These are phyloP conservation scores for Candida tropicalis DNA, from an alignment of 1,139 yeast genomes.

Conservation along the genomic window DNA sequence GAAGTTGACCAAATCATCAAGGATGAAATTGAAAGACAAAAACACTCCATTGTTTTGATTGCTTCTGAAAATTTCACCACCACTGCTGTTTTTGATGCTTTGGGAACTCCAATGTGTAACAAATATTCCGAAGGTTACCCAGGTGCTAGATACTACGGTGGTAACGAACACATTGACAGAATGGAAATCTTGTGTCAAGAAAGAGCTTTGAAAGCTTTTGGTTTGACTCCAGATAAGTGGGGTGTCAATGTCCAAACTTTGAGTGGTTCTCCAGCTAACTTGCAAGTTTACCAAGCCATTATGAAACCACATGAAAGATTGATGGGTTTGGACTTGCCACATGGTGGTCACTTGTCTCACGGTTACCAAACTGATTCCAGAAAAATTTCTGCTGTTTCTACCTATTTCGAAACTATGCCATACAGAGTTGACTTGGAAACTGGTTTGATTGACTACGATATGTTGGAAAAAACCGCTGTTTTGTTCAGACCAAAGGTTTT, in stretches of 20 bases:
- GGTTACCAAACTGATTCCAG: slow-evolving; percentile 91
- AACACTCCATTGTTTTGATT: slow-evolving; percentile 88
- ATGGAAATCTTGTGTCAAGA: slow-evolving; percentile 88
- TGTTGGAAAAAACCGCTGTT: slow-evolving; percentile 77
- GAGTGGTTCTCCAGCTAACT: slow-evolving; percentile 95
- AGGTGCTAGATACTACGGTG: slow-evolving; percentile 96
- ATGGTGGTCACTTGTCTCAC: slow-evolving; percentile 96
- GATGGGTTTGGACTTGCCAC: slow-evolving; percentile 96
- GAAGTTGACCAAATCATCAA: slow-evolving; percentile 81
- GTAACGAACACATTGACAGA: slow-evolving; percentile 90
- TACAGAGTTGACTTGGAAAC: slow-evolving; percentile 84
- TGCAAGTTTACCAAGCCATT: slow-evolving; percentile 90
- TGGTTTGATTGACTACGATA: slow-evolving; percentile 90
- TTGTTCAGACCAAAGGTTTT: slow-evolving; percentile 92
- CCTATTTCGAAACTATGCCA: slow-evolving; percentile 97
- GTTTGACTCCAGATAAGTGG: slow-evolving; percentile 78
- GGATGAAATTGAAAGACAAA: slow-evolving; percentile 91
- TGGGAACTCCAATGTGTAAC: slow-evolving; percentile 97
- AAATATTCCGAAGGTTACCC: slow-evolving; percentile 99
- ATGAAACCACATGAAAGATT: slow-evolving; percentile 89
- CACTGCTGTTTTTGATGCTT: slow-evolving; percentile 87
- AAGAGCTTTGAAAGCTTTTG: slow-evolving; percentile 87
- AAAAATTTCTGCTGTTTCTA: slow-evolving; percentile 88
- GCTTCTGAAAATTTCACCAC: slow-evolving; percentile 97
- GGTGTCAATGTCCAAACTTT: slow-evolving; percentile 95